Base-by-base conservation (phyloP, 2,329 filamentous ascomycete genomes). In the Phialophora tarda region DNA sequence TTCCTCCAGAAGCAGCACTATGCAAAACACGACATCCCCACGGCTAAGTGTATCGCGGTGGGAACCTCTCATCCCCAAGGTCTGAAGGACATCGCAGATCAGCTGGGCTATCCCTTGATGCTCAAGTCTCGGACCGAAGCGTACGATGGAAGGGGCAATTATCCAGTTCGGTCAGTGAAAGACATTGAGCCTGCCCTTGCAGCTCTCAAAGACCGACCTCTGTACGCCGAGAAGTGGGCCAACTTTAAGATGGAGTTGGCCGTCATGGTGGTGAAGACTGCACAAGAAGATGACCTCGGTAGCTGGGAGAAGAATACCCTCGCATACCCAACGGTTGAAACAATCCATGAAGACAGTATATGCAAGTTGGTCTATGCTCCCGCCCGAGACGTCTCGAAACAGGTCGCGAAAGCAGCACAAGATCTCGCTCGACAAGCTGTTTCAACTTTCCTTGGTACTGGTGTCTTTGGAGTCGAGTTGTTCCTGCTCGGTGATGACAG, bases 391-490 rank as follows among this genome's bases (percentile, higher is more conserved):
- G 88, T 96, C 2, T 82, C 88, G 0, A 79, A 83, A 0, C 78
- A 82, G 1, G 83, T 90, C 47, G 85, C 86, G 67, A 78, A 86
- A 70, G 81, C 86, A 73, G 93, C 93, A 0, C 89, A 92, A 75
- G 85, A 88, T 50, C 83, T 97, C 0, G 95, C 93, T 0, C 87
- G 88, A 72, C 88, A 90, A 65, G 93, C 95, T 11, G 88, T 97
- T 24, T 85, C 86, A 50, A 89, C 87, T 59, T 90, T 99, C 62
- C 88, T 89, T 82, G 95, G 95, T 59, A 90, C 95, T 69, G 95
- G 95, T 70, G 91, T 97, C 34, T 99, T 97, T 78, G 95, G 94
- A 0, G 94, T 98, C 0, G 95, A 99, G 80, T 91, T 98, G 88
- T 99, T 99, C 79, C 80, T 98, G 3, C 85, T 93, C 11, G 81